Evolutionary conservation across 495 filamentous ascomycete genomes (phyloP).

Genomic region (Symbiotaphrina buchneri): DNA sequence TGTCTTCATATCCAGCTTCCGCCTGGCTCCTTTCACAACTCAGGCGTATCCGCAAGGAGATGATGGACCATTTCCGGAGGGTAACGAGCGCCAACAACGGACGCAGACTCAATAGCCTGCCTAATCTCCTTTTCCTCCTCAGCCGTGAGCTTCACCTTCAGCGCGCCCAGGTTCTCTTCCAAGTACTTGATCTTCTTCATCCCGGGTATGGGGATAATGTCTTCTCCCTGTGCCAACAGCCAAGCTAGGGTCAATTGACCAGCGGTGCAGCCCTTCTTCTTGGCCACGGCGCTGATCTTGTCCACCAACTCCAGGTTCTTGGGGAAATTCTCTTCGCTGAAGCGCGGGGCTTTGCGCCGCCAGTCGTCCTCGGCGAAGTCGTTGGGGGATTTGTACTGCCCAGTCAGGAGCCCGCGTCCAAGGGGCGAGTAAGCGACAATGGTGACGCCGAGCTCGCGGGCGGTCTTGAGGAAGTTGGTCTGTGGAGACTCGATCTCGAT

Average conservation of each 20-base stretch:
- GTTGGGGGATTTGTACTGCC: conserved; percentile 9
- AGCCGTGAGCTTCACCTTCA: conserved; percentile 20
- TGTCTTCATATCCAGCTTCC: too few relatives aligned
- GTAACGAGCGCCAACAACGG: conserved; percentile 17
- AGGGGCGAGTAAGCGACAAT: conserved; percentile 23
- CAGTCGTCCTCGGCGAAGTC: conserved; percentile 19
- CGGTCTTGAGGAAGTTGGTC: conserved; percentile 15
- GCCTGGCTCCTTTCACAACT: too few relatives aligned
- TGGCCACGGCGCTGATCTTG: conserved; percentile 19
- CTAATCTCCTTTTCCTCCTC: conserved; percentile 26
- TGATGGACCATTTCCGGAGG: too few relatives aligned
- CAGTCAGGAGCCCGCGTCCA: conserved; percentile 23
- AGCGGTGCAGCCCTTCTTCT: conserved; percentile 20
- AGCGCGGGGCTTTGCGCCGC: conserved; percentile 17
- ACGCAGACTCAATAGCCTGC: conserved; percentile 17
- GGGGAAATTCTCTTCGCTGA: conserved; percentile 26
- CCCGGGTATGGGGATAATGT: conserved; percentile 33
- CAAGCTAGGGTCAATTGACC: conserved; percentile 31
- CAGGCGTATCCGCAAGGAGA: too few relatives aligned
- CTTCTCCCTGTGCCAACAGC: conserved; percentile 30
- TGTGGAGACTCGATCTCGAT: conserved; percentile 18
- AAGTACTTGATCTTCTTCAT: conserved; percentile 30
- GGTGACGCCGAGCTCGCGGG: conserved; percentile 23
- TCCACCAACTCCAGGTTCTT: conserved; percentile 29
- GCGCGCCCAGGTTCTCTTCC: conserved; percentile 29